Percentiles rank a stretch among this genome's conserved stretches.
Conservation (phyloP, 2,329 filamentous ascomycete species). For the Ceratocystis cubensis region DNA sequence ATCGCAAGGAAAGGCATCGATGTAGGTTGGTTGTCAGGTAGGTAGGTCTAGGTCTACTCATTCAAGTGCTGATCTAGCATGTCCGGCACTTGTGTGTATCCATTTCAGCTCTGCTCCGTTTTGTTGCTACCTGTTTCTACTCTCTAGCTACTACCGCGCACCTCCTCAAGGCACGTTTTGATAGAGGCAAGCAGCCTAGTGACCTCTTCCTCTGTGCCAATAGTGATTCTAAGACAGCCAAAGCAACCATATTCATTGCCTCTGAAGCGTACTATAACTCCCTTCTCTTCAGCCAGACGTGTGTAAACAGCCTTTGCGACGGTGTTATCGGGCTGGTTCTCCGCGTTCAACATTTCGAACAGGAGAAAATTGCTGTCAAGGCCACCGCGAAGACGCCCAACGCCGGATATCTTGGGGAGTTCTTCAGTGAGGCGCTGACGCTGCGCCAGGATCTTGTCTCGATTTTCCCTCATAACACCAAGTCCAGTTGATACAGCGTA, state of each 20-base stretch:
- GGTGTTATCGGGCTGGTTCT: constrained; percentile 64
- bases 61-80: too few species aligned
- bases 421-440: constrained; percentile 62
- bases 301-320: constrained; percentile 73
- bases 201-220: constrained; percentile 81
- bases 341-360: constrained; percentile 67
- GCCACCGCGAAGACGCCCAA: constrained; percentile 73
- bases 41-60: too few species aligned
- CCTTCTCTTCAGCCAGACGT: constrained; percentile 66
- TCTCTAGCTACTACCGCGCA: constrained; percentile 24
- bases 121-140: not conserved
- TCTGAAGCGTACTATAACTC: constrained; percentile 86
- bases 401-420: constrained; percentile 60
- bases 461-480: constrained; percentile 57
- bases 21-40: too few species aligned
- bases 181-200: constrained; percentile 63
- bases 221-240: constrained; percentile 80
- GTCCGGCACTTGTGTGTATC: not conserved
- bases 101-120: not conserved
- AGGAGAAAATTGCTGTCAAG: constrained; percentile 77
- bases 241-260: constrained; percentile 84
- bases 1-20: too few species aligned
- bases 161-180: constrained; percentile 36
- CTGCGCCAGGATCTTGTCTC: constrained; percentile 58
- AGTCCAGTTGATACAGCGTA: constrained; percentile 62